Evolutionary conservation across 1,139 yeast genomes (phyloP).

Genomic region (Yamadazyma triangularis): DNA sequence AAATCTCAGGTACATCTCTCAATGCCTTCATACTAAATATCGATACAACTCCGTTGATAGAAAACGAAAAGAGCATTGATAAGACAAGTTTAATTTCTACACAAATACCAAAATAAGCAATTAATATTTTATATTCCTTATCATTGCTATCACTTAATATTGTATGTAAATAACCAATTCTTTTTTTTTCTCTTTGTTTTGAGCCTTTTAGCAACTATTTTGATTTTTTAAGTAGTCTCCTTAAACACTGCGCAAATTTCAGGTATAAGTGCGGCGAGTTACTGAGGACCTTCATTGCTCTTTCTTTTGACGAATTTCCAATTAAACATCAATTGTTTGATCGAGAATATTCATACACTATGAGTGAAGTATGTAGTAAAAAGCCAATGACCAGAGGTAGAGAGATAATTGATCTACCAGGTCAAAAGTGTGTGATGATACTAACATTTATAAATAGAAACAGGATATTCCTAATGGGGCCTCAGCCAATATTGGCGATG

Average conservation of each 20-base stretch:
- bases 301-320: conserved; percentile 2
- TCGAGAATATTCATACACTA: neutral
- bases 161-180: too few species aligned
- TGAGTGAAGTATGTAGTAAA: conserved; percentile 8
- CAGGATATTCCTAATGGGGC: conserved; percentile 12
- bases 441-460: conserved; percentile 6
- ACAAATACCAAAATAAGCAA: neutral
- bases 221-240: neutral
- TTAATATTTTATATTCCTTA: neutral
- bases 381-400: neutral
- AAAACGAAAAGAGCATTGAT: too few species aligned
- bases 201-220: neutral
- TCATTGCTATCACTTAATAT: too few species aligned
- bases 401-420: neutral
- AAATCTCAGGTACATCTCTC: too few species aligned
- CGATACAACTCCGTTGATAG: too few species aligned
- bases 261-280: conserved; percentile 9
- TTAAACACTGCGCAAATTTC: conserved; percentile 5
- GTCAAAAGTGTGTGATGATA: too few species aligned
- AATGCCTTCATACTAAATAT: too few species aligned
- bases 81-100: too few species aligned
- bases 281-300: conserved; percentile 8
- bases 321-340: neutral
- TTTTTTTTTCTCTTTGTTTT: too few species aligned
- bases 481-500: conserved; percentile 23